Percentiles rank a stretch among this genome's conserved stretches.
These are phyloP conservation scores for Pleodorina starrii DNA, from an alignment of 139 green algal species.

Conservation along the genomic window DNA sequence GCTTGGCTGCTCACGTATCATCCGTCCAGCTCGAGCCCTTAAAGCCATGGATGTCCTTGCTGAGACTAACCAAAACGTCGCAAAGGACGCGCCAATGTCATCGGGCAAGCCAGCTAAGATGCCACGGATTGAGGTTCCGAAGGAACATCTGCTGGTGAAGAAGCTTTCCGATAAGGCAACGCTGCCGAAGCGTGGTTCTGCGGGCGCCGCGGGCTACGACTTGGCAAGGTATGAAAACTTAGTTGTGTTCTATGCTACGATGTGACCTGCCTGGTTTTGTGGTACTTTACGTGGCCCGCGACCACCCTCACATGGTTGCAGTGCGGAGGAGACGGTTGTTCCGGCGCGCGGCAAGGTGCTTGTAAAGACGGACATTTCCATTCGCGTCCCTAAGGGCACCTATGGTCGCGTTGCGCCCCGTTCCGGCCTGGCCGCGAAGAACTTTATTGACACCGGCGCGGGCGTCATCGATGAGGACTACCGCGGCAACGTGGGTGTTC, in stretches of 20 bases:
- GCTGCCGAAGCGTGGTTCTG: conserved; percentile 88
- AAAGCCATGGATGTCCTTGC: conserved; percentile 1
- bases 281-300: too few species aligned
- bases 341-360: conserved; percentile 89
- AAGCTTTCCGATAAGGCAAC: conserved; percentile 85
- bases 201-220: conserved; percentile 94
- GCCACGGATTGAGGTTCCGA: neutral
- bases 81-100: neutral
- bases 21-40: too few species aligned
- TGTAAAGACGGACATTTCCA: conserved; percentile 91
- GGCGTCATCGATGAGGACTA: conserved; percentile 99
- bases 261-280: too few species aligned
- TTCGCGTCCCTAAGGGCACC: conserved; percentile 90
- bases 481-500: conserved; percentile 92
- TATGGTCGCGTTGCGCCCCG: conserved; percentile 96
- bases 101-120: conserved; percentile 10
- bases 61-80: neutral
- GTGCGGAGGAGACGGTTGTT: conserved; percentile 87
- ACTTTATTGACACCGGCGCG: conserved; percentile 97
- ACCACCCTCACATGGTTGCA: too few species aligned
- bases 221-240: conserved; percentile 78
- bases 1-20: too few species aligned
- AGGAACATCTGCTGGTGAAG: conserved; percentile 85
- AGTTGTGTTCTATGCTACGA: too few species aligned
- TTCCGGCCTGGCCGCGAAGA: conserved; percentile 95